phyloP scores from a whole-genome alignment of 164 flowering plant genomes.

The Vitis cinerea region DNA sequence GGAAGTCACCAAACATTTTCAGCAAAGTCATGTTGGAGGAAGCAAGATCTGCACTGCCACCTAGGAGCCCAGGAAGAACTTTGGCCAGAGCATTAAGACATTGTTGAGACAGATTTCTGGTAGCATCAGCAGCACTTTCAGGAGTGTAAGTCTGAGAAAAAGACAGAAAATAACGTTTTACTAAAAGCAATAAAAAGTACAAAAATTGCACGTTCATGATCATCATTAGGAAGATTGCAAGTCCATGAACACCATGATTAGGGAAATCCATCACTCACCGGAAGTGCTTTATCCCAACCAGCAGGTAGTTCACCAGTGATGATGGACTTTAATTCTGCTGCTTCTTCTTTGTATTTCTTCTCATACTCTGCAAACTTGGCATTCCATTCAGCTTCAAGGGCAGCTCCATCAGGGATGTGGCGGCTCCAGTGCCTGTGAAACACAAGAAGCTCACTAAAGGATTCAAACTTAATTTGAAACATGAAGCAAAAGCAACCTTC shows the following conservation, averaged over 20 bases:
- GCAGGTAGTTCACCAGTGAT: constrained; percentile 71
- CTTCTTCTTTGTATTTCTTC: constrained; percentile 87
- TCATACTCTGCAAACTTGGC: constrained; percentile 89
- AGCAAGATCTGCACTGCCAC: constrained; percentile 99
- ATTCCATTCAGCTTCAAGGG: constrained; percentile 69
- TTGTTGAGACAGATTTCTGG: constrained; percentile 85
- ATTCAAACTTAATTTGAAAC: neutral
- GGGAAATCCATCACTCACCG: constrained; percentile 47
- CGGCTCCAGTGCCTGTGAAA: constrained; percentile 90
- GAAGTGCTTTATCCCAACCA: constrained; percentile 99
- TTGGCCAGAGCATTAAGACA: constrained; percentile 85
- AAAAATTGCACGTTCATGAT: too few relatives aligned
- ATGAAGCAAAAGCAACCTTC: neutral
- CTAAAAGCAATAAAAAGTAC: too few relatives aligned
- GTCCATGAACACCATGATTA: too few relatives aligned
- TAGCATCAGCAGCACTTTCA: constrained; percentile 89
- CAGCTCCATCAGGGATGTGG: constrained; percentile 53
- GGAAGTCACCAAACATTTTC: constrained; percentile 94
- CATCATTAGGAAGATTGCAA: too few relatives aligned
- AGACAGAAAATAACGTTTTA: neutral
- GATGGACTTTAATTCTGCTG: constrained; percentile 75
- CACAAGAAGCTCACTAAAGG: neutral
- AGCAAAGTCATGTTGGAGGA: constrained; percentile 97
- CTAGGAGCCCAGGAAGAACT: constrained; percentile 86
- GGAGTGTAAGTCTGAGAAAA: constrained; percentile 81